Evolutionary conservation across 257 asterid genomes (phyloP), one percentile per base, ranked within the genome.

Genomic region (Salvia splendens): DNA sequence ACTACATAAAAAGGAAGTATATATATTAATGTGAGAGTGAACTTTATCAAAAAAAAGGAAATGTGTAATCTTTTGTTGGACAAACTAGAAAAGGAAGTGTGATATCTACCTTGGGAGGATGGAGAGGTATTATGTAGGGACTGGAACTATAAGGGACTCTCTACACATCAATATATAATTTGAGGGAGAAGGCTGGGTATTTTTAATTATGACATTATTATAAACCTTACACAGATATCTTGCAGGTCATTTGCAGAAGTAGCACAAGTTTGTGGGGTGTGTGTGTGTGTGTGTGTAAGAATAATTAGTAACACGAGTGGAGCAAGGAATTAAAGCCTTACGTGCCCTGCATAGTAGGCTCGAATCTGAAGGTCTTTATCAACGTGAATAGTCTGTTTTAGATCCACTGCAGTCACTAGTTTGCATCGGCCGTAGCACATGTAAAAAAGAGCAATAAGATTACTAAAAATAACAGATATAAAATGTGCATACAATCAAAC

Each of bases 341-440:
- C 98, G 82, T 93, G 98, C 65, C 98, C 98, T 33, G 98, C 98
- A 63, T 93, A 92, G 80, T 92, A 89, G 67, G 98, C 97, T 64
- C 96, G 87, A 70, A 89, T 92, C 75, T 87, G 96, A 57, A 93
- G 87, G 61, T 89, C 94, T 60, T 83, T 70, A 69, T 89, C 96
- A 61, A 92, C 95, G 73, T 83, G 90, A 75, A 89, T 49, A 52
- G 91, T 85, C 84, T 93, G 98, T 85, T 89, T 93, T 79, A 93
- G 72, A 76, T 93, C 97, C 77, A 93, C 94, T 6, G 94, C 94
- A 54, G 79, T 89, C 69, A 89, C 97, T 89, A 81, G 75, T 79
- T 47, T 15, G 61, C 65, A 64, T 53, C 57, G 35, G 71, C 46
- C 60, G 56, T 24, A 51, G 4, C 46, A 52, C 55, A 57, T 60